Percentiles rank a stretch among this genome's conserved stretches.
phyloP scores from a whole-genome alignment of 768 basidiomycete genomes.

The Wakefieldia striispora region DNA sequence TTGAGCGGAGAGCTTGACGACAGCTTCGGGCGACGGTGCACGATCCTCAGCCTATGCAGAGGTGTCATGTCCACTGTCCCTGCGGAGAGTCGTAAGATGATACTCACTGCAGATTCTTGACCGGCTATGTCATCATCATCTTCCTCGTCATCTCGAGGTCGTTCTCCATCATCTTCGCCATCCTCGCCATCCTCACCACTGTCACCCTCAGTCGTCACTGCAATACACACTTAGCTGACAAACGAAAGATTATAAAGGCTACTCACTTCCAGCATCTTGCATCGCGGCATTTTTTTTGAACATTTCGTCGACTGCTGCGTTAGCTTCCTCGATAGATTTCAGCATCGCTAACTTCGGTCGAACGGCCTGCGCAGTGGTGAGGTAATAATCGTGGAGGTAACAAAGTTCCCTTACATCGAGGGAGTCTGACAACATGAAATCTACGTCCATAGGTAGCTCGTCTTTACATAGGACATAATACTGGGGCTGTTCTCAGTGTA shows the following conservation, averaged over 20 bases:
- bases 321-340: slow-evolving; percentile 84
- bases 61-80: neutral
- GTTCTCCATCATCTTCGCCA: slow-evolving; percentile 45
- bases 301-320: slow-evolving; percentile 86
- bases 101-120: slow-evolving; percentile 54
- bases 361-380: slow-evolving; percentile 55
- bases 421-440: slow-evolving; percentile 95
- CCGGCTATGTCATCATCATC: slow-evolving; percentile 56
- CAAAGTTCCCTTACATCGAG: slow-evolving; percentile 60
- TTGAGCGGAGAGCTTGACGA: slow-evolving; percentile 67
- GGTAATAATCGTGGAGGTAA: neutral
- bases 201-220: slow-evolving; percentile 36
- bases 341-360: slow-evolving; percentile 72
- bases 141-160: slow-evolving; percentile 52
- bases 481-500: slow-evolving; percentile 31
- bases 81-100: neutral
- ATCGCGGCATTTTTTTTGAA: slow-evolving; percentile 65
- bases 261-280: slow-evolving; percentile 57
- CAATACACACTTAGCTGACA: slow-evolving; percentile 14
- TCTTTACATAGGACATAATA: slow-evolving; percentile 91
- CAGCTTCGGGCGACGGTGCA: slow-evolving; percentile 79
- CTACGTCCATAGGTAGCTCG: slow-evolving; percentile 92
- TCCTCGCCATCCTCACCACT: slow-evolving; percentile 56
- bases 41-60: slow-evolving; percentile 53
- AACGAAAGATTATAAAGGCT: neutral